Conservation (phyloP, 2,329 filamentous ascomycete genomes). For the Didymella keratinophila region DNA sequence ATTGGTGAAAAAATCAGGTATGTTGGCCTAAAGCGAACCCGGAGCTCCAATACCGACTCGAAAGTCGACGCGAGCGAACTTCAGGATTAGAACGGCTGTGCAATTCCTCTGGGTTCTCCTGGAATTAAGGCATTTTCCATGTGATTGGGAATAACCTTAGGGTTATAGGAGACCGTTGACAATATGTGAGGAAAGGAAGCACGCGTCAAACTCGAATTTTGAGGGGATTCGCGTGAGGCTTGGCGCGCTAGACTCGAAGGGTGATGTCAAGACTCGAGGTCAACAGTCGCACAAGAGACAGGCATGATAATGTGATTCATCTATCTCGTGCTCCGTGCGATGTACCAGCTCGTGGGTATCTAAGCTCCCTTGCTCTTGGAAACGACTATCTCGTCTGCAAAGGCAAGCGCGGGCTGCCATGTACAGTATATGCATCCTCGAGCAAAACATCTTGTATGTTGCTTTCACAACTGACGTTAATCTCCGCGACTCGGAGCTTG, state of each 20-base stretch:
- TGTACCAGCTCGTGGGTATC: neutral
- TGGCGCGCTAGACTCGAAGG: constrained; percentile 18
- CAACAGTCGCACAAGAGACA: constrained; percentile 1
- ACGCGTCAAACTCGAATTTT: constrained; percentile 12
- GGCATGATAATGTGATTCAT: neutral
- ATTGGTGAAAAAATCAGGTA: constrained; percentile 16
- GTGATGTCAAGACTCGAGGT: constrained; percentile 4
- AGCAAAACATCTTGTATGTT: neutral
- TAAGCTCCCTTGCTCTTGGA: neutral
- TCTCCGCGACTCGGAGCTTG: neutral
- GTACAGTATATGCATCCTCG: neutral
- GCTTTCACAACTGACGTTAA: neutral
- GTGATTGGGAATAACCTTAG: constrained; percentile 36
- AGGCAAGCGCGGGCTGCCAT: neutral
- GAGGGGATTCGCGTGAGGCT: constrained; percentile 10
- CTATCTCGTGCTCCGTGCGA: neutral
- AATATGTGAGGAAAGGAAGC: constrained; percentile 41
- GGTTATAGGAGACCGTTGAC: constrained; percentile 38
- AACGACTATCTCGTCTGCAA: neutral
- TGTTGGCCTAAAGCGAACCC: constrained; percentile 54
- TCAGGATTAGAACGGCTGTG: constrained; percentile 53
- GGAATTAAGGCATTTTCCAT: constrained; percentile 42
- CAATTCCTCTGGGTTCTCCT: constrained; percentile 48
- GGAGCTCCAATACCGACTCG: constrained; percentile 46
- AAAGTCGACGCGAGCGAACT: constrained; percentile 45